A percentile compares a stretch with the other conserved stretches of the same genome.
These are phyloP conservation scores for Adiantum capillusveneris DNA, from an alignment of 75 land plant genomes.

Conservation along the genomic window DNA sequence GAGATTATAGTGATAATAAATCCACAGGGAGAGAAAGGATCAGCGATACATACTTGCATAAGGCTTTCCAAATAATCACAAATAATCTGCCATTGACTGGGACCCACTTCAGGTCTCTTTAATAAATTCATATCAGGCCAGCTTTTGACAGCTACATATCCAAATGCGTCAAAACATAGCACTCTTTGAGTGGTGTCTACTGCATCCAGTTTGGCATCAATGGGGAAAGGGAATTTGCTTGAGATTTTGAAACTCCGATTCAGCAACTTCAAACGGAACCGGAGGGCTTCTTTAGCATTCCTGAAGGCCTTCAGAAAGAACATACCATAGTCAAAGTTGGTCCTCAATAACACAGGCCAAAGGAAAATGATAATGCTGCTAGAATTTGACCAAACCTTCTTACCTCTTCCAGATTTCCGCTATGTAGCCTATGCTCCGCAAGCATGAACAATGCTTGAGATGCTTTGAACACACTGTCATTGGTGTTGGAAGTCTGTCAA, in stretches of 20 bases:
- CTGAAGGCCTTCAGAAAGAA: slow-evolving; percentile 2
- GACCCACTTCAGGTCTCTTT: slow-evolving; percentile 15
- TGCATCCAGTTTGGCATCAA: neutral
- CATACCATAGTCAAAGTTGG: too few relatives aligned
- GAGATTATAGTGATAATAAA: too few relatives aligned
- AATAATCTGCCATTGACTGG: slow-evolving; percentile 73
- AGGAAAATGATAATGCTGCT: too few relatives aligned
- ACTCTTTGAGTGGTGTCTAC: neutral
- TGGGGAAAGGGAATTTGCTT: neutral
- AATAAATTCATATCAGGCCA: slow-evolving; percentile 36
- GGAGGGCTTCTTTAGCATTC: slow-evolving; percentile 21
- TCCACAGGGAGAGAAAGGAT: too few relatives aligned
- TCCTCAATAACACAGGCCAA: too few relatives aligned
- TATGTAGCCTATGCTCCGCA: slow-evolving; percentile 8
- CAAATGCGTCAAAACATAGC: slow-evolving; percentile 17
- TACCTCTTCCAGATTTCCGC: slow-evolving; percentile 16
- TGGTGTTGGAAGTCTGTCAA: neutral
- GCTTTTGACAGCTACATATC: slow-evolving; percentile 21
- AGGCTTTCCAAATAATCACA: slow-evolving; percentile 74
- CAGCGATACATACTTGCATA: slow-evolving; percentile 48
- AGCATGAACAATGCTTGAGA: slow-evolving; percentile 15
- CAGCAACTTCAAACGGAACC: slow-evolving; percentile 14
- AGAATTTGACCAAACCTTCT: too few relatives aligned
- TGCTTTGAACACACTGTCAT: neutral
- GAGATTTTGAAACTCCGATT: slow-evolving; percentile 8